Percentiles rank a stretch among this genome's conserved stretches.
These are phyloP conservation scores for Pestalotiopsis sp. DNA, from an alignment of 2,329 filamentous ascomycete genomes.

Conservation along the genomic window DNA sequence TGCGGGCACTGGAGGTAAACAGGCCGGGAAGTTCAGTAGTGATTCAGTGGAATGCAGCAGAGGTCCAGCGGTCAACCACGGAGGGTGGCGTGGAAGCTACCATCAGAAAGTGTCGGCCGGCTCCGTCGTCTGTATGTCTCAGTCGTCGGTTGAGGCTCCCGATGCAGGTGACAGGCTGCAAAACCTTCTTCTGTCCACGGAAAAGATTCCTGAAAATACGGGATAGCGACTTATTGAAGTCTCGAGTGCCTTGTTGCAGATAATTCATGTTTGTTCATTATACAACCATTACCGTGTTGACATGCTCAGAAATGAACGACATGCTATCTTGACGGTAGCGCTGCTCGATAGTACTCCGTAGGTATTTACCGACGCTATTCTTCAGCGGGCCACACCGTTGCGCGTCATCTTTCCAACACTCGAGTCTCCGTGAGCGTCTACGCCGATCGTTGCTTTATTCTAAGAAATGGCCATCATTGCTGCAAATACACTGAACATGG, in stretches of 20 bases:
- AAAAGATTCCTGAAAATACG: background rate
- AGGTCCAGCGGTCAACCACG: background rate
- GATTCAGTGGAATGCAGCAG: background rate
- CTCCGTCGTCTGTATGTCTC: conserved; percentile 1
- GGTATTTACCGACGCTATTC: too few species aligned
- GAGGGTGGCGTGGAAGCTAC: conserved; percentile 2
- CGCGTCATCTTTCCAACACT: too few species aligned
- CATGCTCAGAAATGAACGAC: too few species aligned
- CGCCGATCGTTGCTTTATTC: too few species aligned
- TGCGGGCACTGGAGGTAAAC: background rate
- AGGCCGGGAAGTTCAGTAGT: background rate
- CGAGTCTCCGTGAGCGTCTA: too few species aligned
- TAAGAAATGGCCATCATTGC: too few species aligned
- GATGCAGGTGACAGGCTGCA: background rate
- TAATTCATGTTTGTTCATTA: too few species aligned
- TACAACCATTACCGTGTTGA: too few species aligned
- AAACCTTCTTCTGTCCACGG: background rate
- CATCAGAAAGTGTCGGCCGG: conserved; percentile 10
- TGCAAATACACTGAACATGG: too few species aligned
- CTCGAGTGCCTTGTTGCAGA: background rate
- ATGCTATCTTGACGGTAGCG: too few species aligned
- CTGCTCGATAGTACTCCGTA: too few species aligned
- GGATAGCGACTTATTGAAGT: background rate
- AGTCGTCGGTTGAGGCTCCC: background rate
- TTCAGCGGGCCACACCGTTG: too few species aligned